phyloP scores from a whole-genome alignment of 1,284 basidiomycete genomes.

The Cystobasidium sp. region DNA sequence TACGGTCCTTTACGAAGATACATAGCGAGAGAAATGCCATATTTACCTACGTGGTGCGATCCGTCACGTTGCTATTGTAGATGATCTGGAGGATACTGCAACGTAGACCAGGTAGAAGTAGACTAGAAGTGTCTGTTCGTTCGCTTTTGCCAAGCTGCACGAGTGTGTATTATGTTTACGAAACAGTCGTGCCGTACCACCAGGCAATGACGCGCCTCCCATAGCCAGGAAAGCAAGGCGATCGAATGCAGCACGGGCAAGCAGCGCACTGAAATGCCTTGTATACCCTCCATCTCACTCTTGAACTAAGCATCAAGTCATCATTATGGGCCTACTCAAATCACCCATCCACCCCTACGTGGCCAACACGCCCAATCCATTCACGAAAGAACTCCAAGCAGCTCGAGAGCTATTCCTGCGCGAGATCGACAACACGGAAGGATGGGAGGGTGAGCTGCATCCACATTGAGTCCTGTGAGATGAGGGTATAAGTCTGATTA shows the following conservation, averaged over 20 bases:
- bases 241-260: too few relatives aligned
- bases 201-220: not conserved
- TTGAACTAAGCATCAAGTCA: not conserved
- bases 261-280: not conserved
- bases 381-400: conserved; percentile 17
- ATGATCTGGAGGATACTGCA: too few relatives aligned
- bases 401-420: conserved; percentile 21
- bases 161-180: too few relatives aligned
- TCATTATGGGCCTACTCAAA: conserved; percentile 13
- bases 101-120: too few relatives aligned
- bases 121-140: too few relatives aligned
- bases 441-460: conserved; percentile 37
- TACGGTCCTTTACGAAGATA: too few relatives aligned
- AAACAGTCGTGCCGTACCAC: not conserved
- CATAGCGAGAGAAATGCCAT: too few relatives aligned
- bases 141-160: too few relatives aligned
- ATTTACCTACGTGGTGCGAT: too few relatives aligned
- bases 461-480: not conserved
- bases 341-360: conserved; percentile 24
- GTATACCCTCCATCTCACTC: not conserved
- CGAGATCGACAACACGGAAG: conserved; percentile 35
- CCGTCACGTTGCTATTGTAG: too few relatives aligned
- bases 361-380: conserved; percentile 32
- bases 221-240: not conserved
- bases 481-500: not conserved